phyloP scores from a whole-genome alignment of 768 basidiomycete species.

The Naganishia kalamii region DNA sequence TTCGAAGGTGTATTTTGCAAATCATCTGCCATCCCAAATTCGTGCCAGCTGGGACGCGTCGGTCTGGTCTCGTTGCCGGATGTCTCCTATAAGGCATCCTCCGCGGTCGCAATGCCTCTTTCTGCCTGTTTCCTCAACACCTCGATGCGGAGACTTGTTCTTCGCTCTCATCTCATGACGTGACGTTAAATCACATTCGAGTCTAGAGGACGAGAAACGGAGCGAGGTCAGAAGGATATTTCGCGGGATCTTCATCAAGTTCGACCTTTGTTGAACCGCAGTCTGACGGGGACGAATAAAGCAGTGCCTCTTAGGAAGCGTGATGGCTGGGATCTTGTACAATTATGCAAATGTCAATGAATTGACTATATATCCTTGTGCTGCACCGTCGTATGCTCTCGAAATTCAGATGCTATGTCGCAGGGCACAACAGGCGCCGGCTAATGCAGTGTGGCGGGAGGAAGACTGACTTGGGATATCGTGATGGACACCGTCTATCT shows the following conservation, averaged over 20 bases:
- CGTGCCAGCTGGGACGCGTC: too few relatives aligned
- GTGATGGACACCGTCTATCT: too few relatives aligned
- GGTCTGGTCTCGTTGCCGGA: not conserved
- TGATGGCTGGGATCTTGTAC: conserved; percentile 9
- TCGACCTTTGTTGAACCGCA: conserved; percentile 14
- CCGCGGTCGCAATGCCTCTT: not conserved
- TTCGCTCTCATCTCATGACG: conserved; percentile 20
- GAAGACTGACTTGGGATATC: too few relatives aligned
- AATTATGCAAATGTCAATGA: not conserved
- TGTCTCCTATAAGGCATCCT: not conserved
- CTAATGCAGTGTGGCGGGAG: too few relatives aligned
- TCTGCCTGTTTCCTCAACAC: not conserved
- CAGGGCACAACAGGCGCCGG: too few relatives aligned
- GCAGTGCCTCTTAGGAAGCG: not conserved
- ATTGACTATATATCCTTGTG: too few relatives aligned
- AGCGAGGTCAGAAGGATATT: conserved; percentile 16
- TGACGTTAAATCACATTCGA: conserved; percentile 10
- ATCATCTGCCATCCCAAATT: too few relatives aligned
- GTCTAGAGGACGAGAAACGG: conserved; percentile 20
- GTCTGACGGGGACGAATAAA: conserved; percentile 8
- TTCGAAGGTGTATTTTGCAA: too few relatives aligned
- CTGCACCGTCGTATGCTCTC: too few relatives aligned
- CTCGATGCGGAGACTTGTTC: conserved; percentile 19
- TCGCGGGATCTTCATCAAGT: conserved; percentile 1
- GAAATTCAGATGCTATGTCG: too few relatives aligned